Percentiles rank a stretch among this genome's conserved stretches.
Evolutionary conservation across 108 stramenopile species (phyloP).

Genomic region (Cyclostephanos invisitatus): DNA sequence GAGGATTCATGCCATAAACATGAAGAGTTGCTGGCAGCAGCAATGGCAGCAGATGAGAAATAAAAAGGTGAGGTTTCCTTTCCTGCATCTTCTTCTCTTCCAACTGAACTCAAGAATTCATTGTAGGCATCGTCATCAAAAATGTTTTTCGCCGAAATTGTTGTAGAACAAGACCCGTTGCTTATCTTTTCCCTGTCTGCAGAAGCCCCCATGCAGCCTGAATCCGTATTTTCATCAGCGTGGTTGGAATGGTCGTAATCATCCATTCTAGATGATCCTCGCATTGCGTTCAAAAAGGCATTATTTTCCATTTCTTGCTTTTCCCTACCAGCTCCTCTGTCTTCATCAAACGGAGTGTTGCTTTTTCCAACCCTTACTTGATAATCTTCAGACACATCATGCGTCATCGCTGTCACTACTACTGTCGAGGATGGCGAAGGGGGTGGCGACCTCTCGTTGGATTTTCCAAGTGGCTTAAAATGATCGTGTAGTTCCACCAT

Average conservation of each 20-base stretch:
- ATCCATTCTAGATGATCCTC: constrained; percentile 17
- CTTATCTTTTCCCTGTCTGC: not conserved
- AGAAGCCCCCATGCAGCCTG: not conserved
- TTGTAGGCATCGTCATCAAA: not conserved
- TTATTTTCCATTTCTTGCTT: not conserved
- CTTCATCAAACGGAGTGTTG: not conserved
- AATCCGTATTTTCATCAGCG: not conserved
- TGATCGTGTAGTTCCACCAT: not conserved
- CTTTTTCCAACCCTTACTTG: not conserved
- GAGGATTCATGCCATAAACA: not conserved
- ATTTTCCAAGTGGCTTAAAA: not conserved
- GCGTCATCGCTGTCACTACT: not conserved
- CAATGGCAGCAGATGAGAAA: not conserved
- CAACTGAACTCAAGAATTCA: not conserved
- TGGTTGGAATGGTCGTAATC: not conserved
- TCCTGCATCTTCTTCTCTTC: not conserved
- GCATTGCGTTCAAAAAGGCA: constrained; percentile 26
- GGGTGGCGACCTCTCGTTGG: not conserved
- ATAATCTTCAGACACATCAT: not conserved
- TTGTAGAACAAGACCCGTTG: not conserved
- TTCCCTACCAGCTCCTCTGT: not conserved
- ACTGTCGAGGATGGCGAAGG: not conserved
- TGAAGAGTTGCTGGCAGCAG: too few relatives aligned
- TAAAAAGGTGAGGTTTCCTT: not conserved
- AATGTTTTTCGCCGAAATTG: not conserved